Conservation (phyloP, 176 grass and related monocot genomes). For the Avena insularis region DNA sequence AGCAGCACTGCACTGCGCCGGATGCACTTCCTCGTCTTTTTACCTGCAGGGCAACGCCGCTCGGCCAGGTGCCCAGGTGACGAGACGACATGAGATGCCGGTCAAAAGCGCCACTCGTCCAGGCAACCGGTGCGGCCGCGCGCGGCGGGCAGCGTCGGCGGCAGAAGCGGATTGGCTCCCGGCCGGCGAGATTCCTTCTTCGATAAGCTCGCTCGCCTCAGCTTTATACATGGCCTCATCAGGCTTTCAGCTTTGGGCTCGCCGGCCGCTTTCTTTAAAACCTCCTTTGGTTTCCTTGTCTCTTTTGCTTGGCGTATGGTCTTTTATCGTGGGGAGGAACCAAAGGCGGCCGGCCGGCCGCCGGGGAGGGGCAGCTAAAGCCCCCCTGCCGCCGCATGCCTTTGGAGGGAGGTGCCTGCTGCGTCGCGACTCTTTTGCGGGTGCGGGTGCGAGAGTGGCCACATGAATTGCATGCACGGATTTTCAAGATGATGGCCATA, state of each 20-base stretch:
- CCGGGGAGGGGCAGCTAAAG: neutral
- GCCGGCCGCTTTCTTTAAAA: neutral
- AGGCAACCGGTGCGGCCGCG: neutral
- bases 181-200: constrained; percentile 26
- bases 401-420: constrained; percentile 12
- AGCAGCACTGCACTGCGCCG: neutral
- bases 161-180: neutral
- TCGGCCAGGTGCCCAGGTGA: neutral
- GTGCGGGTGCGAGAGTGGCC: neutral
- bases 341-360: no score
- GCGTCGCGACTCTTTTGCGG: neutral
- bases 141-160: constrained; percentile 12
- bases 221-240: constrained; percentile 28
- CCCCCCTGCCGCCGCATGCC: neutral
- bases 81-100: neutral
- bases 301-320: neutral
- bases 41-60: neutral
- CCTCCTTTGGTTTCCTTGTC: constrained; percentile 22
- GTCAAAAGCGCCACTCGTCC: constrained; percentile 28
- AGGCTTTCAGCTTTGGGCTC: neutral
- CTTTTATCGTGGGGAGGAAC: constrained; percentile 46
- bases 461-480: constrained; percentile 32
- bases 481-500: constrained; percentile 44
- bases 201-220: constrained; percentile 1
- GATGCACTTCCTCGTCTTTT: constrained; percentile 7